Base-by-base conservation (phyloP, 1,284 basidiomycete genomes). In the Pascua guehoae region DNA sequence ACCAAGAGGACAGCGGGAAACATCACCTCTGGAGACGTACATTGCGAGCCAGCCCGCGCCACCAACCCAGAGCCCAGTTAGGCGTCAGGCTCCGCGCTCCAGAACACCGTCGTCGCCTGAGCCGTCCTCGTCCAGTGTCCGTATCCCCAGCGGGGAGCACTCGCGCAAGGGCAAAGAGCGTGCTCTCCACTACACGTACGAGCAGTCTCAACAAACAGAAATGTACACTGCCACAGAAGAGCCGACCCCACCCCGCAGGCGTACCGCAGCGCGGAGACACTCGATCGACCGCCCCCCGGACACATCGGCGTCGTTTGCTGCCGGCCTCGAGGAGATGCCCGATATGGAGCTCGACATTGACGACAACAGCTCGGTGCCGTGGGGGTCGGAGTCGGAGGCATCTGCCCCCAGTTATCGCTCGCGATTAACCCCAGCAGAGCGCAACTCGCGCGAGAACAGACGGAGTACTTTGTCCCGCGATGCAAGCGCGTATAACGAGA, bases 101-200 rank as follows among this genome's bases (percentile, higher is more conserved):
- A 70, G 55, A 64, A 58, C 4, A 69, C 66, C 53, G 63, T 71
- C 41, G 65, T 64, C 1, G 54, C 59, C 14, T 56, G 63, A 4
- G 48, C 62, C 12, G 24, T 51, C 41, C 50, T 48, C 8, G 15
- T 52, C 12, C 51, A 38, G 24, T 42, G 52, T 51, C 41, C 40
- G 45, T 56, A 39, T 49, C 63, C 36, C 14, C 42, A 52, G 2
- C 53, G 52, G 16, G 51, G 50, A 7, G 52, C 62, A 16, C 56
- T 67, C 65, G 12, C 63, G 65, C 15, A 73, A 73, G 58, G 66
- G 69, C 18, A 70, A 73, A 56, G 64, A 67, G 50, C 59, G 67
- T 36, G 61, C 64, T 0, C 14, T 14, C 36, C 44, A 49, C 50
- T 11, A 32, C 24, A 24, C 41, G n/a, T n/a, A 36, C 49, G 40